Base-by-base conservation (phyloP, 768 basidiomycete species). In the Lanmaoa pseudosensibilis region DNA sequence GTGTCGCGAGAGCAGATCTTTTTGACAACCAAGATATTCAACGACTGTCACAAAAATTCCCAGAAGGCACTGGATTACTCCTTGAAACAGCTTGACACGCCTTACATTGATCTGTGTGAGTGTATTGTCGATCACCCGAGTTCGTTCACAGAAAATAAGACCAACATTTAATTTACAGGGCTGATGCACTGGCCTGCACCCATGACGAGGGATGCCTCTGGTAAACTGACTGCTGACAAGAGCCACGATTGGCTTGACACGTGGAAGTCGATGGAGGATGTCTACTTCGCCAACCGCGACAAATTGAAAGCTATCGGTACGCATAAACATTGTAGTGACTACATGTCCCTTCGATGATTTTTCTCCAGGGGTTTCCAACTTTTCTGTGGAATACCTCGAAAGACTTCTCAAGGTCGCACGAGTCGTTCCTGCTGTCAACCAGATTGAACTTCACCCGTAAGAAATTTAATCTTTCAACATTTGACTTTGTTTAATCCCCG, bases 151-250 rank as follows among this genome's bases (percentile, higher is more conserved):
- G 21, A 49, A 48, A 40, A 44, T 30, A 23, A 93, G 68, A 76
- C 92, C 41, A 90, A 92, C 23, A 82, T 92, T 21, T 91, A 85
- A 82, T 27, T 18, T 16, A 75, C 55, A 85, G 84, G 83, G 81
- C 74, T 89, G 52, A 83, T 90, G 80, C 88, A 90, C 73, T 91
- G 88, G 90, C 90, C 90, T 18, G 82, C 86, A 13, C 86, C 88
- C 23, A 82, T 88, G 81, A 80, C 78, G 15, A 61, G 68, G 50
- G 82, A 81, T 55, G 74, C 74, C 46, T 43, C 50, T 25, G 37
- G 21, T 27, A 38, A 38, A 23, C 23, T 51, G 36, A 73, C 74
- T 50, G 76, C 84, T 8, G 83, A 86, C 65, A 80, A 77, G 65
- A 74, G 70, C 37, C 71, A 74, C 68, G 80, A 83, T 64, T 87